phyloP scores from a whole-genome alignment of 768 basidiomycete species.

The Podaxis pistillaris region DNA sequence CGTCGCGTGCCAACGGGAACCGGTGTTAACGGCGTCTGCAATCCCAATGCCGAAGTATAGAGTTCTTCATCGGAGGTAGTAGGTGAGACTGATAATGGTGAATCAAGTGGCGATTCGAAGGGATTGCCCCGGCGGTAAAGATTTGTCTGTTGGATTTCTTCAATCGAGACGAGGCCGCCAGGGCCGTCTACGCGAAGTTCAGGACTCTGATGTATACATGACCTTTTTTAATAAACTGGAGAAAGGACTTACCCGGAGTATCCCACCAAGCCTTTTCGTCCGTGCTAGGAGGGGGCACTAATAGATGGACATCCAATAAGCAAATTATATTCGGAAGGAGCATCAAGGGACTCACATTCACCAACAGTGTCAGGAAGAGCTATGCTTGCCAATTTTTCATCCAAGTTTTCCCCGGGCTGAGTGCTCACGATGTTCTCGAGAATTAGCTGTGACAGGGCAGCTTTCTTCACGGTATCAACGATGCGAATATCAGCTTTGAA shows the following conservation, averaged over 20 bases:
- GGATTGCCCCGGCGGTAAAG: slow-evolving; percentile 51
- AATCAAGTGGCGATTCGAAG: slow-evolving; percentile 68
- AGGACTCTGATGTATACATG: background rate
- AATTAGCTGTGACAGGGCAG: slow-evolving; percentile 64
- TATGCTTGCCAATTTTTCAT: slow-evolving; percentile 67
- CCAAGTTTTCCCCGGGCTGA: slow-evolving; percentile 63
- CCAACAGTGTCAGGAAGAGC: slow-evolving; percentile 43
- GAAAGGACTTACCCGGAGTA: slow-evolving; percentile 48
- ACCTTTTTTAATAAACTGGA: background rate
- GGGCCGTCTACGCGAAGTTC: slow-evolving; percentile 46
- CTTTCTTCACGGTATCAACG: slow-evolving; percentile 75
- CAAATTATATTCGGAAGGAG: background rate
- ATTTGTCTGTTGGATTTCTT: slow-evolving; percentile 35
- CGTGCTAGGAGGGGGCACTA: slow-evolving; percentile 86
- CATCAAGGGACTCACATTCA: slow-evolving; percentile 38
- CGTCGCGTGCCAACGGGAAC: slow-evolving; percentile 28
- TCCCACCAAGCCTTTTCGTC: slow-evolving; percentile 83
- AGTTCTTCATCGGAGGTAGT: slow-evolving; percentile 86
- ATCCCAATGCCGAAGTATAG: slow-evolving; percentile 68
- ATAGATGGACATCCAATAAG: slow-evolving; percentile 12
- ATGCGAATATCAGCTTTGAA: slow-evolving; percentile 78
- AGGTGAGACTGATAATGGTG: slow-evolving; percentile 69
- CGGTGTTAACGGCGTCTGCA: slow-evolving; percentile 71
- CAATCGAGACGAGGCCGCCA: slow-evolving; percentile 49
- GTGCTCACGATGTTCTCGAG: slow-evolving; percentile 63